Percentiles rank a stretch among this genome's conserved stretches.
Evolutionary conservation across 306 rosid species (phyloP).

Genomic region (Fragaria ananassa): DNA sequence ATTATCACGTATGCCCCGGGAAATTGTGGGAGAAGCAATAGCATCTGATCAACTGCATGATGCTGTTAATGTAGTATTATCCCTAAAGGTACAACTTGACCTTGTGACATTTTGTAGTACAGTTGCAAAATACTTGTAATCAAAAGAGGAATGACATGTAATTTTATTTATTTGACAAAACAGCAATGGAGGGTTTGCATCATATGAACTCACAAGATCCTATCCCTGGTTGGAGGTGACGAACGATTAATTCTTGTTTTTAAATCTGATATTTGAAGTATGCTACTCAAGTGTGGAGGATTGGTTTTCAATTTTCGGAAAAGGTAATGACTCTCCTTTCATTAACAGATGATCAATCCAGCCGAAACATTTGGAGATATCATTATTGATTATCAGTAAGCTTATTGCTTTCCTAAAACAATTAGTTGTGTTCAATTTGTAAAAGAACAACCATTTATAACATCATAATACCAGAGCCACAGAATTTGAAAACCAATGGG

Average conservation of each 20-base stretch:
- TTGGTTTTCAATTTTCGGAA: background rate
- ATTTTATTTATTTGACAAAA: background rate
- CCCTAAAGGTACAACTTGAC: slow-evolving; percentile 52
- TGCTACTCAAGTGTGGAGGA: background rate
- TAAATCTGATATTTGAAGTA: background rate
- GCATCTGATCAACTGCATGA: slow-evolving; percentile 34
- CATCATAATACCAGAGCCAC: background rate
- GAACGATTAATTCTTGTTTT: background rate
- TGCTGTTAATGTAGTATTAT: slow-evolving; percentile 57
- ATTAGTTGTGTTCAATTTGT: background rate
- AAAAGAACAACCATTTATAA: background rate
- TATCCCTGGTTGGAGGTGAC: slow-evolving; percentile 65
- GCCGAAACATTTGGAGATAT: slow-evolving; percentile 59
- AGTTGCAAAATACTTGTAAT: background rate
- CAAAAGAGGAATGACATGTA: background rate
- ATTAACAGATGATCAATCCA: slow-evolving; percentile 58
- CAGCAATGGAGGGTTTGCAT: slow-evolving; percentile 69
- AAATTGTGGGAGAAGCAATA: slow-evolving; percentile 47
- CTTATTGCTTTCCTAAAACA: background rate
- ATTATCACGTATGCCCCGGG: slow-evolving; percentile 52
- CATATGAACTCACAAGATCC: slow-evolving; percentile 86
- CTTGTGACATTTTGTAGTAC: background rate
- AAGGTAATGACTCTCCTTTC: background rate
- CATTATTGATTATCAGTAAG: slow-evolving; percentile 71
- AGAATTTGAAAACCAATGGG: background rate